Evolutionary conservation across 768 basidiomycete genomes (phyloP), one percentile per base, ranked within the genome.

Genomic region (Lactarius akahatsu): DNA sequence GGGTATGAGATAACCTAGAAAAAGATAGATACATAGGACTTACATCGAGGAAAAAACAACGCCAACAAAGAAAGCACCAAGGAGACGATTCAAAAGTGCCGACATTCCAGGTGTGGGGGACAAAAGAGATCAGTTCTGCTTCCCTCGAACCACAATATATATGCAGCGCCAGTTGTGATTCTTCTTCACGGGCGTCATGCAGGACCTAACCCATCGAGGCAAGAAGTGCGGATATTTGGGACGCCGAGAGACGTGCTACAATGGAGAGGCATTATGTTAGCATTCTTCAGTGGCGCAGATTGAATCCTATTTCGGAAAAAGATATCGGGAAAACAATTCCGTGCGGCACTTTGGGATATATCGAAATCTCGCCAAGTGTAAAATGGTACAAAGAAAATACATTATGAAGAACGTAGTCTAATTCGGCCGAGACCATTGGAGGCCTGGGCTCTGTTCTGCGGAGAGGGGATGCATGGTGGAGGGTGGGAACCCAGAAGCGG

Each of bases 21-120:
- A 58, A 50, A 47, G 32, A 13, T 16, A 32, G 20, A 4, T 4
- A 26, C 4, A 16, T 50, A 8, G 11, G 26, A 65, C 64, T 56
- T 23, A 65, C 64, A 65, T 65, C 13, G 59, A 60, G 26, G 64
- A 65, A 11, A 59, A 18, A 23, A 65, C 9, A 26, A 65, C 54
- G 34, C 64, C 64, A 32, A 65, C 43, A n/a, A 55, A 43, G 32
- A 65, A 55, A 13, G 64, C 59, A 8, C 64, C 64, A 4, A 65
- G 34, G n/a, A 65, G 59, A 20, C 32, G 41, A 30, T 65, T 38
- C 52, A 65, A 9, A 26, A 32, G 16, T 16, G 50, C 30, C 18
- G 57, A 32, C 58, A 64, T 65, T 63, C 57, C 26, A 23, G 13
- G n/a, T 28, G 11, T 3, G 50, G 26, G 50, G 41, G 47, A 50